phyloP scores from a whole-genome alignment of 2,329 filamentous ascomycete species.

The Arthrinium phaeospermum region DNA sequence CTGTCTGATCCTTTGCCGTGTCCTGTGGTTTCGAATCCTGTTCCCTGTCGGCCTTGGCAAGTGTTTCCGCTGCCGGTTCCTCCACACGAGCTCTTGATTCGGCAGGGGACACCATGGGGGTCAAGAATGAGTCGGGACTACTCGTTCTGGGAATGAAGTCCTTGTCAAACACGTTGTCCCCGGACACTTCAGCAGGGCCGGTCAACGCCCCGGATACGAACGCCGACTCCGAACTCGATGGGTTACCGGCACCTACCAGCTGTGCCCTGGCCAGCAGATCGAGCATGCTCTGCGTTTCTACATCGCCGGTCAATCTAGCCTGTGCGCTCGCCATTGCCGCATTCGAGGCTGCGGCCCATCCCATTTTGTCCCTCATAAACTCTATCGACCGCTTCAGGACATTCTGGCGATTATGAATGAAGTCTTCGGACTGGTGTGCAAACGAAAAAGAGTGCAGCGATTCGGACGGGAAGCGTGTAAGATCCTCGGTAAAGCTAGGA shows the following conservation, averaged over 20 bases:
- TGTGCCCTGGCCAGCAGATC: conserved; percentile 85
- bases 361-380: conserved; percentile 92
- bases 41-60: neutral
- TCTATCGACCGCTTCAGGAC: conserved; percentile 92
- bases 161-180: conserved; percentile 83
- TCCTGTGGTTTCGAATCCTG: conserved; percentile 26
- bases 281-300: conserved; percentile 89
- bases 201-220: conserved; percentile 70
- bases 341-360: conserved; percentile 74
- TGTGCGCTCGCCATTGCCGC: conserved; percentile 83
- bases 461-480: conserved; percentile 91
- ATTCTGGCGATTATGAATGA: conserved; percentile 89
- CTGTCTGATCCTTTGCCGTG: conserved; percentile 32
- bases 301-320: conserved; percentile 79
- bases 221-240: conserved; percentile 54
- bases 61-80: conserved; percentile 15
- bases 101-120: conserved; percentile 43
- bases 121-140: conserved; percentile 54
- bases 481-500: conserved; percentile 83
- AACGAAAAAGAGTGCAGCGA: conserved; percentile 99
- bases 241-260: conserved; percentile 72
- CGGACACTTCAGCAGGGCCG: conserved; percentile 75
- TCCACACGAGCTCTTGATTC: conserved; percentile 29
- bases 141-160: conserved; percentile 68
- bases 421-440: conserved; percentile 91